phyloP scores from a whole-genome alignment of 345 rosid genomes.

The Brassica juncea region DNA sequence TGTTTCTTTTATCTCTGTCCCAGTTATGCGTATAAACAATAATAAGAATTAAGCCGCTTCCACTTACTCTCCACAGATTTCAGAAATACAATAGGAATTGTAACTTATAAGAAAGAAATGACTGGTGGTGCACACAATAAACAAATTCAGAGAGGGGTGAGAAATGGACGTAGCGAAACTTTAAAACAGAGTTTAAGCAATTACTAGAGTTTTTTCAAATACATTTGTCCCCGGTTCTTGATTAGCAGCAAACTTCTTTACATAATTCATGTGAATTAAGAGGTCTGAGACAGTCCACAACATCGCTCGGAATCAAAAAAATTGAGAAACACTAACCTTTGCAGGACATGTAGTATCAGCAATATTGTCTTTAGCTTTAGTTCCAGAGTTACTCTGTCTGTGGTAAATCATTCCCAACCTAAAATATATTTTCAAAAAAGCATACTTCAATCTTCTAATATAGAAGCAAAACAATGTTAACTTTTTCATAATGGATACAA shows the following conservation, averaged over 20 bases:
- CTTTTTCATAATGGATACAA: background rate
- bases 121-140: background rate
- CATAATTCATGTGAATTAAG: constrained; percentile 65
- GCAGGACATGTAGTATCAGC: constrained; percentile 94
- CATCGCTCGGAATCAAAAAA: background rate
- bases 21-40: no score
- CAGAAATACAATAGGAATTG: background rate
- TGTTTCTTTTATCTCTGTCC: background rate
- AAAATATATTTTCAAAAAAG: constrained; percentile 5
- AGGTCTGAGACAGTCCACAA: background rate
- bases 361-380: constrained; percentile 93
- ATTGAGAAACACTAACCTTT: constrained; percentile 58
- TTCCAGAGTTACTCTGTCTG: constrained; percentile 84
- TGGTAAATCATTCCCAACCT: constrained; percentile 19
- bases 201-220: background rate
- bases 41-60: background rate
- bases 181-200: background rate
- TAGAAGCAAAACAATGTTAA: background rate
- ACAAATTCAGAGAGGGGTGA: background rate
- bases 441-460: background rate
- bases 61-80: background rate
- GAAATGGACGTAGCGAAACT: background rate
- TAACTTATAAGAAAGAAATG: background rate
- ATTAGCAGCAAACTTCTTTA: constrained; percentile 73
- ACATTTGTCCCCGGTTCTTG: constrained; percentile 48